Evolutionary conservation across 2,329 filamentous ascomycete genomes (phyloP).

Genomic region (Cladophialophora exuberans): DNA sequence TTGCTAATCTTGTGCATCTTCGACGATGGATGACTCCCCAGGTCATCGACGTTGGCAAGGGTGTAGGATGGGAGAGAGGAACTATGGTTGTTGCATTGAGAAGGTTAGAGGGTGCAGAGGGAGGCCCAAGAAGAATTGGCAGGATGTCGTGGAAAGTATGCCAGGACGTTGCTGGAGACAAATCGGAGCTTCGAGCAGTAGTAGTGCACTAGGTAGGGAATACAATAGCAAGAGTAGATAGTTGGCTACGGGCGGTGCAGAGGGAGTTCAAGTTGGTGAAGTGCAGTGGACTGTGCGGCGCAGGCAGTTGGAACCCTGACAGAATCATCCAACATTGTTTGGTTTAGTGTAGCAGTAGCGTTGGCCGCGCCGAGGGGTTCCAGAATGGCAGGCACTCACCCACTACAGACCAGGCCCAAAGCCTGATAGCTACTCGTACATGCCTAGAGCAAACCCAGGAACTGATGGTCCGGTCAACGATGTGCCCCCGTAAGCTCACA

Average conservation of each 20-base stretch:
- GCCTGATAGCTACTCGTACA: background rate
- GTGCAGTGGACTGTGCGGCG: constrained; percentile 5
- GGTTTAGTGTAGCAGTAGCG: background rate
- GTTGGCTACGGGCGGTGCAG: background rate
- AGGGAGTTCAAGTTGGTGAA: background rate
- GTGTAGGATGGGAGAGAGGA: constrained; percentile 18
- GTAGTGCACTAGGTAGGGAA: no score
- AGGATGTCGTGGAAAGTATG: no score
- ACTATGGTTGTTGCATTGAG: constrained; percentile 31
- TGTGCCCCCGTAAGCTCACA: constrained; percentile 14
- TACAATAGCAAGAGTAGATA: no score
- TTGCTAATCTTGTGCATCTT: constrained; percentile 71
- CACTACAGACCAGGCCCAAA: no score
- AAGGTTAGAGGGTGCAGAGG: constrained; percentile 1
- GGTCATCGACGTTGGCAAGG: constrained; percentile 32
- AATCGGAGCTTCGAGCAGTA: no score
- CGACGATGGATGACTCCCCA: constrained; percentile 30
- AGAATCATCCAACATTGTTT: background rate
- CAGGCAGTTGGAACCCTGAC: constrained; percentile 10
- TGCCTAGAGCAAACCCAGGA: constrained; percentile 7
- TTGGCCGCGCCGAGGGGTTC: constrained; percentile 9
- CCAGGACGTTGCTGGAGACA: background rate
- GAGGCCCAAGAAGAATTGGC: constrained; percentile 3
- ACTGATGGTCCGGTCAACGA: constrained; percentile 5
- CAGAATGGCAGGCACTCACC: no score